Conservation (phyloP, 2,329 filamentous ascomycete species). For the Dothideomycetes sp. region DNA sequence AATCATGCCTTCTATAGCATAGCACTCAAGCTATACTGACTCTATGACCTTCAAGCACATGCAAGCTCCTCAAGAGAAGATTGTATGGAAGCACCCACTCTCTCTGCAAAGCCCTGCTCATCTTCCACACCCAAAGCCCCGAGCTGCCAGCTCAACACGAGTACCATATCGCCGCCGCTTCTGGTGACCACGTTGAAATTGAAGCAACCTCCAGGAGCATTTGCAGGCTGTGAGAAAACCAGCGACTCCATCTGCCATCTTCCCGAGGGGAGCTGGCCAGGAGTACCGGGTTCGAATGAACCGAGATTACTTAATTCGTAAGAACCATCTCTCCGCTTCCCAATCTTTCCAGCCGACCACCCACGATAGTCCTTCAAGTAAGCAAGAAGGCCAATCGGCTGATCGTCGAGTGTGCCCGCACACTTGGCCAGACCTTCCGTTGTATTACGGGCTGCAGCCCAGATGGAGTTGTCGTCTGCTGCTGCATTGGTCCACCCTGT, state of each 20-base stretch:
- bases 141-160: conserved; percentile 31
- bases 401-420: conserved; percentile 24
- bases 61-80: conserved; percentile 1
- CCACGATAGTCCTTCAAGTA: conserved; percentile 29
- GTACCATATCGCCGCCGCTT: conserved; percentile 27
- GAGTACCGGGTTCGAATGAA: conserved; percentile 26
- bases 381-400: conserved; percentile 32
- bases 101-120: conserved; percentile 18
- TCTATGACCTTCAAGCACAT: neutral
- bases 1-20: no score
- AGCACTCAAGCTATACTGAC: no score
- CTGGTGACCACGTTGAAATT: conserved; percentile 31
- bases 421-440: conserved; percentile 23
- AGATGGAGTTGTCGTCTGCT: conserved; percentile 13
- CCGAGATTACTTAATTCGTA: conserved; percentile 38
- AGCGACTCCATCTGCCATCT: conserved; percentile 22
- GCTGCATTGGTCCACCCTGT: conserved; percentile 10
- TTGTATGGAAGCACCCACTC: conserved; percentile 10
- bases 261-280: no score
- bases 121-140: conserved; percentile 29
- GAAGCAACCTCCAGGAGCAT: conserved; percentile 26
- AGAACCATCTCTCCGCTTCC: conserved; percentile 26
- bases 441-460: conserved; percentile 22
- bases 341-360: conserved; percentile 30
- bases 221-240: conserved; percentile 35